phyloP scores from a whole-genome alignment of 805 yeast species.

The Scheffersomyces spartinae region DNA sequence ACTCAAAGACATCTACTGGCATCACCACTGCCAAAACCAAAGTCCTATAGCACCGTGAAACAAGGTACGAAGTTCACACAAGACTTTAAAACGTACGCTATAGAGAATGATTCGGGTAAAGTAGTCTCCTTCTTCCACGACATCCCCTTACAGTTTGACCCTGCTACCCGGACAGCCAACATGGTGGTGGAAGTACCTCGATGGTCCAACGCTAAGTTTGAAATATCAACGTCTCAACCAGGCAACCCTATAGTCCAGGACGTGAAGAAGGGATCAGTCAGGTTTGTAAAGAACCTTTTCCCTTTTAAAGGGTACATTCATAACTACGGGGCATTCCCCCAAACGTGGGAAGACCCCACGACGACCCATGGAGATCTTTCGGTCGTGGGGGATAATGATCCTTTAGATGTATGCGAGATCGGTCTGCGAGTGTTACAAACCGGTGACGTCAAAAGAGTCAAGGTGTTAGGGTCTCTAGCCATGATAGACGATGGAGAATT shows the following conservation, averaged over 20 bases:
- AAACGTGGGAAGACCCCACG: slow-evolving; percentile 75
- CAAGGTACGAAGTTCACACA: slow-evolving; percentile 23
- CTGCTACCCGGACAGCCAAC: slow-evolving; percentile 29
- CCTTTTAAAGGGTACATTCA: slow-evolving; percentile 98
- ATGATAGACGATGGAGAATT: slow-evolving; percentile 86
- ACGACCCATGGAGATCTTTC: slow-evolving; percentile 39
- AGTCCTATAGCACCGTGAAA: no score
- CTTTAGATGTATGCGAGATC: slow-evolving; percentile 88
- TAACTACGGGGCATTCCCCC: slow-evolving; percentile 98
- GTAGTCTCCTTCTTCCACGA: slow-evolving; percentile 95
- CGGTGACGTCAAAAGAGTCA: slow-evolving; percentile 77
- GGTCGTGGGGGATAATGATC: slow-evolving; percentile 82
- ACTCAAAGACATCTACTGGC: no score
- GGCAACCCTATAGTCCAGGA: slow-evolving; percentile 96
- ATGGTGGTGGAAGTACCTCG: slow-evolving; percentile 97
- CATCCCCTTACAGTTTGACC: slow-evolving; percentile 43
- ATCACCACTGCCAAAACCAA: no score
- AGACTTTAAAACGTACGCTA: slow-evolving; percentile 20
- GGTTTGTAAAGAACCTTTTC: slow-evolving; percentile 95
- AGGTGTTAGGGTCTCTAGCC: slow-evolving; percentile 90
- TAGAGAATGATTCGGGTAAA: slow-evolving; percentile 42
- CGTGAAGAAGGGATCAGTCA: slow-evolving; percentile 91
- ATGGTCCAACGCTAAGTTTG: slow-evolving; percentile 97
- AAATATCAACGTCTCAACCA: slow-evolving; percentile 72
- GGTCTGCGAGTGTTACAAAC: slow-evolving; percentile 57